Base-by-base conservation (phyloP, 768 basidiomycete species). In the Russula sp. region DNA sequence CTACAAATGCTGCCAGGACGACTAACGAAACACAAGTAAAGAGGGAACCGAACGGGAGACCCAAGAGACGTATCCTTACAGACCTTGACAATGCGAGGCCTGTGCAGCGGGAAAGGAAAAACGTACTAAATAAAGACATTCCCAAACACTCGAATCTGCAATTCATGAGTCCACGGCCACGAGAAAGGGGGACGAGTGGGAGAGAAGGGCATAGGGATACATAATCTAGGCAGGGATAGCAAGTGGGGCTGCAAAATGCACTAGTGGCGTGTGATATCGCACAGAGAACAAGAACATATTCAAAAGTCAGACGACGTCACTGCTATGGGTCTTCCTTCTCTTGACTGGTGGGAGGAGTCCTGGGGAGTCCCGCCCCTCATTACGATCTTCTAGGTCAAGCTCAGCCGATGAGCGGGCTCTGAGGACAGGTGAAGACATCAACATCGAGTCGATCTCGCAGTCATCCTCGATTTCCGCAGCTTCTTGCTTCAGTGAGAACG, bases 301-400 rank as follows among this genome's bases (percentile, higher is more conserved):
- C 22, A 38, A 57, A 44, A 24, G 18, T 44, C 46, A 69, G 30
- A 57, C 59, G 5, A 22, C 36, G 40, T 57, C 34, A 24, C 58
- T 57, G 42, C 57, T 48, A 24, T 63, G 62, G 68, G 67, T 76
- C 72, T 44, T 77, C 75, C 67, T 77, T 73, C 28, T 74, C 72
- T 64, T 76, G 75, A 48, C 69, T 63, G 66, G 68, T 24, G 58
- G 62, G 4, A 42, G 59, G 20, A 59, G 34, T 34, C 62, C 42
- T 4, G 46, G 42, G 9, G 58, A 58, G 14, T 51, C 54, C 42
- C 56, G 49, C 7, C 36, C 38, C 36, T 70, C 50, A 18, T 64
- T 56, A 55, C 28, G 60, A n/a, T 63, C 62, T 42, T 67, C 65
- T 40, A 50, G 57, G 30, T 59, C 36, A 14, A 50, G 50, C 20